Percentiles rank a stretch among this genome's conserved stretches.
Conservation (phyloP, 208 protist species). For the Wallacemonas rigidus region DNA sequence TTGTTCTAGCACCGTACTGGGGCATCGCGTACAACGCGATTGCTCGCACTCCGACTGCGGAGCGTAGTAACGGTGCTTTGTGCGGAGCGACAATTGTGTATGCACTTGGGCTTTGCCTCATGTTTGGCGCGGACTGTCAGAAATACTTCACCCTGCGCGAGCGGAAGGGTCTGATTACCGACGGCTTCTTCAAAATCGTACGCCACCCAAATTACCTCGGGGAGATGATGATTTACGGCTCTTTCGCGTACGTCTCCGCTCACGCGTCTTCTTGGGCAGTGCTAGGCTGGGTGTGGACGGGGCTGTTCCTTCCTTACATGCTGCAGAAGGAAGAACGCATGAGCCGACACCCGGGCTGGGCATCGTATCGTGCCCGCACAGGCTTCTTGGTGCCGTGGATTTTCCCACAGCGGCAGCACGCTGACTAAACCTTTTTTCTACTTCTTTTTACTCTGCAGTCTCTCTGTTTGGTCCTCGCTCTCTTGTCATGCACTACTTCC, state of each 20-base stretch:
- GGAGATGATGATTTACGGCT: slow-evolving; percentile 89
- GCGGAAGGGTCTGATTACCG: slow-evolving; percentile 73
- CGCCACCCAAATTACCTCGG: slow-evolving; percentile 90
- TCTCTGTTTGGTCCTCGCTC: no score
- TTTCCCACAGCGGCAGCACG: slow-evolving; percentile 15
- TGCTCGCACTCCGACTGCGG: slow-evolving; percentile 25
- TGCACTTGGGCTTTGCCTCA: slow-evolving; percentile 61
- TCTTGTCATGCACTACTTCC: not conserved
- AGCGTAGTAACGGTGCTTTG: slow-evolving; percentile 51
- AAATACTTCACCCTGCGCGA: slow-evolving; percentile 83
- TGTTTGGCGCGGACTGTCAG: slow-evolving; percentile 79
- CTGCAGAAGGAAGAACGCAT: slow-evolving; percentile 76
- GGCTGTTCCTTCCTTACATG: slow-evolving; percentile 80
- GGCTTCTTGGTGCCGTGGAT: slow-evolving; percentile 70
- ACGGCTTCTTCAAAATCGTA: slow-evolving; percentile 80
- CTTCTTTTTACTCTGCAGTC: not conserved
- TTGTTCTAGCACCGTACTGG: slow-evolving; percentile 84
- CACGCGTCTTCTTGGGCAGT: slow-evolving; percentile 54
- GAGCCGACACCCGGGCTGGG: slow-evolving; percentile 74
- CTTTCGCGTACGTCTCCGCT: slow-evolving; percentile 74
- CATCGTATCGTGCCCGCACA: slow-evolving; percentile 46
- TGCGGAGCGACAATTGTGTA: slow-evolving; percentile 61
- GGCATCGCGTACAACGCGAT: slow-evolving; percentile 82
- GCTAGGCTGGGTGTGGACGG: slow-evolving; percentile 61
- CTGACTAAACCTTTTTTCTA: not conserved